Evolutionary conservation across 1,284 basidiomycete species (phyloP), one percentile per base, ranked within the genome.

Genomic region (Porogramme epimiltina): DNA sequence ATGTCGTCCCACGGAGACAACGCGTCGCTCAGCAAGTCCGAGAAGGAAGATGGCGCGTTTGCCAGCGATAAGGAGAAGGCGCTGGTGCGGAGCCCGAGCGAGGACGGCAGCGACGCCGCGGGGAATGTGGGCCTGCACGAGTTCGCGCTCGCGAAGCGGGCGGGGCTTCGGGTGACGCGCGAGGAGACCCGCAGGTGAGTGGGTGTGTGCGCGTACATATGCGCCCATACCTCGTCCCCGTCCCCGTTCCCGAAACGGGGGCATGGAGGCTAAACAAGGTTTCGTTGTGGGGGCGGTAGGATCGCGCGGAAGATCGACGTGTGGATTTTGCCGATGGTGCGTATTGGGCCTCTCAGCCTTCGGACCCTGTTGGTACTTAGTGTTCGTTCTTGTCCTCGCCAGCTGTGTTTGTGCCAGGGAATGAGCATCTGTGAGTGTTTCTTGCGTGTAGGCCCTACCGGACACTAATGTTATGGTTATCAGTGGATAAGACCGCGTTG

Each of bases 401-500:
- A 62, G 60, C 52, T 62, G 3, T 62, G 60, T 28, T 37, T 59
- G 8, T 51, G 51, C 6, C 60, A 62, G 42, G 60, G 58, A 1
- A 46, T 62, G 1, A 62, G 60, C 39, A 38, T 40, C 42, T n/a
- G 60, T 59, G 23, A 45, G 58, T 55, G 1, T 2, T 36, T 37
- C 3, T 19, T n/a, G 24, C 22, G 36, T 44, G 18, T n/a, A n/a
- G n/a, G n/a, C n/a, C n/a, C n/a, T n/a, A n/a, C n/a, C n/a, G n/a
- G n/a, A n/a, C n/a, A n/a, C n/a, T n/a, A n/a, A n/a, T 31, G 28
- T 6, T 31, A 13, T 31, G 28, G 6, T 6, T 18, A 11, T 6
- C 24, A 62, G 60, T 59, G 56, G 60, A 62, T 23, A 62, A 62
- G 56, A 59, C 60, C 4, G 60, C 60, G 60, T 62, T 49, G 13